Evolutionary conservation across 2,329 filamentous ascomycete species (phyloP).

Genomic region (Ceratocystis colombiana): DNA sequence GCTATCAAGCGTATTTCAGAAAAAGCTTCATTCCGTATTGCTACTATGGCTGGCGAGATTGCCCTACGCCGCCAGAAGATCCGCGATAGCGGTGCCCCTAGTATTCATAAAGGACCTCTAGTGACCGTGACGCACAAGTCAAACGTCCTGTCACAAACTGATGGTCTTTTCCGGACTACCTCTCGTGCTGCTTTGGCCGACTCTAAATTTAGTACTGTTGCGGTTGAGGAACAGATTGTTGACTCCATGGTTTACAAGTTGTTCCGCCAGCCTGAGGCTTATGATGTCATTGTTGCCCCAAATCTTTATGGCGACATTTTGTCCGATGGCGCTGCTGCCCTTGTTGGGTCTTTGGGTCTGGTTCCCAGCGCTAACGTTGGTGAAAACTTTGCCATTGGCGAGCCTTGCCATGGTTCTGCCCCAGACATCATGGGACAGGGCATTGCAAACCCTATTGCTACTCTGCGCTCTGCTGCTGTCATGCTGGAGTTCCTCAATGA

Average conservation of each 20-base stretch:
- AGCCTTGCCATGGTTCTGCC: constrained; percentile 93
- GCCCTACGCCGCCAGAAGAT: constrained; percentile 77
- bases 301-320: constrained; percentile 97
- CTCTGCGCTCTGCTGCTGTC: constrained; percentile 75
- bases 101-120: constrained; percentile 58
- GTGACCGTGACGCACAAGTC: constrained; percentile 98
- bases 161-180: constrained; percentile 83
- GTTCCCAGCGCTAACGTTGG: constrained; percentile 94
- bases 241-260: constrained; percentile 99
- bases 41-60: constrained; percentile 89
- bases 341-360: constrained; percentile 83
- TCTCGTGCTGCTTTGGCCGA: constrained; percentile 62
- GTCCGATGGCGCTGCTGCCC: constrained; percentile 85
- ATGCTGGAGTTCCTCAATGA: constrained; percentile 96
- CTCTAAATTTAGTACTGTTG: constrained; percentile 51
- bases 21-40: constrained; percentile 73
- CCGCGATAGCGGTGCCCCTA: constrained; percentile 47
- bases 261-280: constrained; percentile 86
- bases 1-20: constrained; percentile 96
- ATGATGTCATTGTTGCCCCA: constrained; percentile 95
- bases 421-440: constrained; percentile 89
- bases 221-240: constrained; percentile 93
- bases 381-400: constrained; percentile 86
- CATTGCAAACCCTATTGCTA: constrained; percentile 95
- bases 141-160: constrained; percentile 92